Base-by-base conservation (phyloP, 2,329 filamentous ascomycete species). In the Ceratocystis ficicola region DNA sequence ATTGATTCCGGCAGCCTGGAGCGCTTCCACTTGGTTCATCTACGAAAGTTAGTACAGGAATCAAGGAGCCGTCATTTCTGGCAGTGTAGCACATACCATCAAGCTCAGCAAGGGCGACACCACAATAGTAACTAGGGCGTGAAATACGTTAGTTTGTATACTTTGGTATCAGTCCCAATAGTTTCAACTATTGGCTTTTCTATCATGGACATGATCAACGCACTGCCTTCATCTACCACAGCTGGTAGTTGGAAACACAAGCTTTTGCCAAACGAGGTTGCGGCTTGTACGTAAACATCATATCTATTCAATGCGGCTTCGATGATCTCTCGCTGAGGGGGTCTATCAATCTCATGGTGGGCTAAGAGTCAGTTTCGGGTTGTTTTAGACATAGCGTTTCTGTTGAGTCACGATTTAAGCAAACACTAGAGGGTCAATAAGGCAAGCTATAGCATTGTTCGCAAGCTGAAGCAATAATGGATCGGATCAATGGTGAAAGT, bases 221-320 rank as follows among this genome's bases (percentile, higher is more conserved):
- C 77, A 91, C 89, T 90, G 69, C 93, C 93, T 74, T 86, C 84
- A 71, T 93, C 88, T 66, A 96, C 86, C 41, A 96, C 86, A 28
- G 92, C 92, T 7, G 92, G 92, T 0, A 96, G 80, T 74, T 96
- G 92, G 73, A 93, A 96, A 77, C 93, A 96, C 64, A 96, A 75
- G 72, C 90, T 95, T 75, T 96, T 96, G 52, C 92, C 93, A 74
- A 96, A 96, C 8, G 87, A 90, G 2, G 89, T 92, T 65, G 89
- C 89, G 60, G 93, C 93, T 75, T 96, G 93, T 0, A 97, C 82
- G 72, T 95, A 96, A 55, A 97, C 88, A 86, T 97, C 93, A 69
- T 92, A 81, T 17, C 90, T 88, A 66, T 88, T 84, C 7, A 96
- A 80, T 2, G 89, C 89, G 6, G 90, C 88, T 67, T 82, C 80